Base-by-base conservation (phyloP, 2,329 filamentous ascomycete species). In the Graphiopsis chlorocephala region DNA sequence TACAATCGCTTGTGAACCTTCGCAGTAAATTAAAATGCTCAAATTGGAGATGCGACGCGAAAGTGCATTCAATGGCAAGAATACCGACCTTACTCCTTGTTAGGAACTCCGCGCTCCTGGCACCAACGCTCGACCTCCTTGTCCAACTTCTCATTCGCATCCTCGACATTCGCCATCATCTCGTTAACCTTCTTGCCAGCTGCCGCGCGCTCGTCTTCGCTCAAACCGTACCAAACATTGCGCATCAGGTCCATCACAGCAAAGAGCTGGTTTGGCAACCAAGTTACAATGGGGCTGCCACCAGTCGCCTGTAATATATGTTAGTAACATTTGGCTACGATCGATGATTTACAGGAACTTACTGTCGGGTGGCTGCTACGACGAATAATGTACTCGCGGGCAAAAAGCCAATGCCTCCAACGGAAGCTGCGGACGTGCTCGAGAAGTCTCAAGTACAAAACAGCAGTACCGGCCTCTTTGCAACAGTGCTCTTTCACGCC, bases 391-490 rank as follows among this genome's bases (percentile, higher is more conserved):
- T 94, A 94, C 81, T 93, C 90, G 65, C 90, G 84, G 2, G 90
- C 91, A 74, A 94, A 94, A 76, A 90, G 91, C 91, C 91, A 94
- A 77, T 94, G 91, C 7, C 91, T 82, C 89, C 90, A 94, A 66
- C 91, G 82, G 80, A 94, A 94, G 75, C 92, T 90, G 64, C 91
- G 86, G 10, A 94, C 89, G 77, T 93, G 88, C 75, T 94, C 84
- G 56, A 93, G 81, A 28, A 81, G 78, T 38, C 78, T 76, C 20
- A 83, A 75, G 65, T 83, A 83, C 23, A 81, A 68, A 6, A 79
- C 76, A 11, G 78, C 77, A 2, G 78, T 73, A 14, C 72, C 72
- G 7, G 72, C 65, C 8, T 71, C 65, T 12, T 66, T 63, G 38
- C 68, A 69, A 15, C 72, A 88, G 71, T 85, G 91, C 6, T 81